Conservation (phyloP, 2,329 filamentous ascomycete species). For the Dothiorella sarmentorum region DNA sequence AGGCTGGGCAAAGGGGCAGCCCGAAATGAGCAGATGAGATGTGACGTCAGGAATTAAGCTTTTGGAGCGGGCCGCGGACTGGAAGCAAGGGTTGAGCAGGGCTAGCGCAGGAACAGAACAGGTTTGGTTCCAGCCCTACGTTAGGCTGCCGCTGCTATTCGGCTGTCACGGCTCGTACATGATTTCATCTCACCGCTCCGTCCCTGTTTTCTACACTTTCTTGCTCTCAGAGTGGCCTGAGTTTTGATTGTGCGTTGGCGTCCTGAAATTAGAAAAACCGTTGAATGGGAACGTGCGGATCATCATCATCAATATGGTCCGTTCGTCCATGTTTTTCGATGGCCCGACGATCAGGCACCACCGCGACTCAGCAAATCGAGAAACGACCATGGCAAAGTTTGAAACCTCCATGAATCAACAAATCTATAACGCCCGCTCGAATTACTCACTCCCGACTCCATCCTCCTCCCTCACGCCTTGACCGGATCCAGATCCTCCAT, state of each 20-base stretch:
- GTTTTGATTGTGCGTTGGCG: not conserved
- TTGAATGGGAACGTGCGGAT: no score
- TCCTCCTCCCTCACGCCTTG: not conserved
- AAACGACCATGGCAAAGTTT: no score
- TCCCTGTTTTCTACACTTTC: not conserved
- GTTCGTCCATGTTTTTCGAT: no score
- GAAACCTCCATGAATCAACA: no score
- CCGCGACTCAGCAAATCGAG: no score
- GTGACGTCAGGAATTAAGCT: slow-evolving; percentile 7
- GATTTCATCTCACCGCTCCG: not conserved
- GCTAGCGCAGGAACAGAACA: slow-evolving; percentile 2
- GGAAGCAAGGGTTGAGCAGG: no score
- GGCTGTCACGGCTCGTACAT: slow-evolving; percentile 2
- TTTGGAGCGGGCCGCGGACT: no score
- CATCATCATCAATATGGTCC: no score
- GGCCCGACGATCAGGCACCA: no score
- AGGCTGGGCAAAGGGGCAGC: not conserved
- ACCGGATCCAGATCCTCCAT: slow-evolving; percentile 14
- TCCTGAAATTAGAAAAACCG: not conserved
- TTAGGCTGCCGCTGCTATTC: not conserved
- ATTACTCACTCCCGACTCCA: no score
- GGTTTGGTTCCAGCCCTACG: slow-evolving; percentile 6
- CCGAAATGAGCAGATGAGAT: no score
- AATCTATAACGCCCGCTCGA: no score
- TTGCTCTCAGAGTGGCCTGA: not conserved